Conservation (phyloP, 2,329 filamentous ascomycete genomes). For the Didymella exigua region DNA sequence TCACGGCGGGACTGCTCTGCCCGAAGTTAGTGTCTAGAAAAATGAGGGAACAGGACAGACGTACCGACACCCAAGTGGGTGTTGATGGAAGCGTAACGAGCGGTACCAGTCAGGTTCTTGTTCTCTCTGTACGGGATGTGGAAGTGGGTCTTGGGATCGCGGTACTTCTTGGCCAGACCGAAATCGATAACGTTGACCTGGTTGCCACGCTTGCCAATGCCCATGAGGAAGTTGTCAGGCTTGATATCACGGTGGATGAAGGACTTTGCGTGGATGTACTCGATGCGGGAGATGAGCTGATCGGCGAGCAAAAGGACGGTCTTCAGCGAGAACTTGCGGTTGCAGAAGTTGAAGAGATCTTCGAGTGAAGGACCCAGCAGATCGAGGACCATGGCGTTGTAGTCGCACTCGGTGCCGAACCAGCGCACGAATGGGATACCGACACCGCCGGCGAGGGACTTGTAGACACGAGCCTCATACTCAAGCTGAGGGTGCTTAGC, state of each 20-base stretch:
- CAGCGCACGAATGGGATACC: conserved; percentile 98
- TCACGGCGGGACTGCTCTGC: conserved; percentile 96
- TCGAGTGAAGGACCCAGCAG: conserved; percentile 94
- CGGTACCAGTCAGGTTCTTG: conserved; percentile 99
- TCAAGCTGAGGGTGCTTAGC: conserved; percentile 98
- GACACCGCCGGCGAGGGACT: conserved; percentile 89
- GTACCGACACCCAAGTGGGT: conserved; percentile 92
- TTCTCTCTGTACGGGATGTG: conserved; percentile 99
- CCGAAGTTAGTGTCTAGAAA: conserved; percentile 19
- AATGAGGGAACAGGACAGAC: conserved; percentile 29
- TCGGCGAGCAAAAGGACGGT: conserved; percentile 95
- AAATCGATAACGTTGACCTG: conserved; percentile 99
- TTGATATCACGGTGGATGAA: conserved; percentile 99
- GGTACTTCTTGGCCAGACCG: conserved; percentile 98
- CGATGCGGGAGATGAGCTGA: conserved; percentile 97
- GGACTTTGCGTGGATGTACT: conserved; percentile 99
- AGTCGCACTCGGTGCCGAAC: conserved; percentile 99
- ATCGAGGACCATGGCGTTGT: conserved; percentile 99
- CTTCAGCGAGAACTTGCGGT: conserved; percentile 99
- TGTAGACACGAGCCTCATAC: conserved; percentile 95
- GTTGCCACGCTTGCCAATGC: conserved; percentile 98
- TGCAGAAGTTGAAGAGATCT: conserved; percentile 99
- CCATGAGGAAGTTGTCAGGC: conserved; percentile 99
- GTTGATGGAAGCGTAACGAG: conserved; percentile 98
- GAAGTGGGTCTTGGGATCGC: conserved; percentile 99